Evolutionary conservation across 148 eudicot species (phyloP).

Genomic region (Rhododendron griersonianum): DNA sequence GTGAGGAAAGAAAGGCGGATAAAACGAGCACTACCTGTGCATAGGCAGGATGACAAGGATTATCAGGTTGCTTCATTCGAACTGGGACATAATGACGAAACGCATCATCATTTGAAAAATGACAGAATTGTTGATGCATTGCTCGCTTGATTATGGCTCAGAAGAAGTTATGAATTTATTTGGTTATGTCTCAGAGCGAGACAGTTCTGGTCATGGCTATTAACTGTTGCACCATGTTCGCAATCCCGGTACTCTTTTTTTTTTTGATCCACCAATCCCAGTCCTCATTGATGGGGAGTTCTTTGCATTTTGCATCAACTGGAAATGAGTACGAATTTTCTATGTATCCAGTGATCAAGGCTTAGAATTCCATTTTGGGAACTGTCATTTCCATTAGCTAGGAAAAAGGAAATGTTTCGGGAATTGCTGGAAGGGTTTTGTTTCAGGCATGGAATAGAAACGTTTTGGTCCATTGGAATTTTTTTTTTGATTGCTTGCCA

Average conservation of each 20-base stretch:
- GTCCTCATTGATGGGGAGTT: not conserved
- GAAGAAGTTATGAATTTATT: not conserved
- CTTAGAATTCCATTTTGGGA: not conserved
- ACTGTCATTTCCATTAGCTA: not conserved
- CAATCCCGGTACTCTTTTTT: not conserved
- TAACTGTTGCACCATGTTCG: not conserved
- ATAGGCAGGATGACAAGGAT: not conserved
- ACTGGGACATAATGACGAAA: not conserved
- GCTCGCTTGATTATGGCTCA: not conserved
- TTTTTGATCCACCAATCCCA: no score
- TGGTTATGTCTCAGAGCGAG: not conserved
- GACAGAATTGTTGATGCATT: not conserved
- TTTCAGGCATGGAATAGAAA: not conserved
- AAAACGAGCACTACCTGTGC: not conserved
- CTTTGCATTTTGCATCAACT: not conserved
- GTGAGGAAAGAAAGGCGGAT: not conserved
- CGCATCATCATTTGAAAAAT: not conserved
- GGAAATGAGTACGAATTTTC: not conserved
- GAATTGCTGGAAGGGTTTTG: not conserved
- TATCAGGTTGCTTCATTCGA: not conserved
- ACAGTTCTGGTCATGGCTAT: not conserved
- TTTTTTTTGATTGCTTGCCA: not conserved
- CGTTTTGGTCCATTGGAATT: not conserved
- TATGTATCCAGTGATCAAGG: not conserved
- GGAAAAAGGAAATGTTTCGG: not conserved